Percentiles rank a stretch among this genome's conserved stretches.
Conservation (phyloP, 768 basidiomycete genomes). For the Boletus rubescentipes region DNA sequence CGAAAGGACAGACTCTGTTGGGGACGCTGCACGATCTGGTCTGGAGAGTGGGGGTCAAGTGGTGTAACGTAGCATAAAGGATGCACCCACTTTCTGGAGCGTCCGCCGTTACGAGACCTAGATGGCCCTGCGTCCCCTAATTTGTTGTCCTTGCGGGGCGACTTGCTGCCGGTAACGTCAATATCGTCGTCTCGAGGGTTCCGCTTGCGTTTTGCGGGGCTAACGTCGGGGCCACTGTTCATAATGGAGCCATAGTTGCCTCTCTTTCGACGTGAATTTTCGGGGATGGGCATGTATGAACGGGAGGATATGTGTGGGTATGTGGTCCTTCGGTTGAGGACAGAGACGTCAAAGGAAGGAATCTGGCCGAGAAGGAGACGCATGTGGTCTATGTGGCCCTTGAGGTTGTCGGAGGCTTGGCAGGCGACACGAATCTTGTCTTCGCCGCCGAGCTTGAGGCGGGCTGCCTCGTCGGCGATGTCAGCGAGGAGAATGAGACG, state of each 20-base stretch:
- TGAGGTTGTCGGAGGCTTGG: constrained; percentile 86
- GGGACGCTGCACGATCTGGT: constrained; percentile 64
- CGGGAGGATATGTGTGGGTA: constrained; percentile 76
- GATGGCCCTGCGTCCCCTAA: constrained; percentile 41
- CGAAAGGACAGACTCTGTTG: constrained; percentile 72
- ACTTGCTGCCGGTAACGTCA: constrained; percentile 48
- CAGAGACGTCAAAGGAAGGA: constrained; percentile 59
- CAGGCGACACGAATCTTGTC: constrained; percentile 97
- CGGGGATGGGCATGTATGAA: constrained; percentile 66
- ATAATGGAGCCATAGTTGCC: constrained; percentile 55
- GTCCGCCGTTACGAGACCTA: constrained; percentile 51
- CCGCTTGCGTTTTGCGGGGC: constrained; percentile 65
- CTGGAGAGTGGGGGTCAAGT: constrained; percentile 34
- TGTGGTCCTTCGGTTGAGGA: constrained; percentile 59
- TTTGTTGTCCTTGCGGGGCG: constrained; percentile 62
- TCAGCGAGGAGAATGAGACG: constrained; percentile 86
- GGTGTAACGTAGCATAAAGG: neutral
- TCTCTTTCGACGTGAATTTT: constrained; percentile 64
- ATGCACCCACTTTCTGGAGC: constrained; percentile 58
- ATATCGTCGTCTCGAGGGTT: constrained; percentile 61
- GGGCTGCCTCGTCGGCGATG: constrained; percentile 90
- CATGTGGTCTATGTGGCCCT: constrained; percentile 61
- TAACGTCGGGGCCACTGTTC: constrained; percentile 51
- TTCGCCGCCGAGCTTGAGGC: constrained; percentile 91
- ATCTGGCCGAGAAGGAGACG: constrained; percentile 58